Evolutionary conservation across 495 filamentous ascomycete genomes (phyloP), one percentile per base, ranked within the genome.

Genomic region (Opeltia flavorubescens): DNA sequence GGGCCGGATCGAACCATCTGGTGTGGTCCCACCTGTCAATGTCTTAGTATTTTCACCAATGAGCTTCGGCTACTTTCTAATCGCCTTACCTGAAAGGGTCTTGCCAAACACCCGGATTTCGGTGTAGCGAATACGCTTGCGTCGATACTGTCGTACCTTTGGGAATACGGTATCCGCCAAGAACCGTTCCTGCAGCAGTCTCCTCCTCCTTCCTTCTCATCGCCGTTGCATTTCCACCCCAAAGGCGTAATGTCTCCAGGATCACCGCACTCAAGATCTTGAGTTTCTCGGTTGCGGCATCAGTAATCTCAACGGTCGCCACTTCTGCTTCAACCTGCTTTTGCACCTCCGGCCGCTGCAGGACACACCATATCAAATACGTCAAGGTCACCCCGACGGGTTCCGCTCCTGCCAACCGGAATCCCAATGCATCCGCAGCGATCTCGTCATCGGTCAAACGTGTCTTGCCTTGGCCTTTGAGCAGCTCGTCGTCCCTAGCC

Each of bases 291-390:
- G 24, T 24, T 21, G 34, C 35, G 25, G 43, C 43, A 42, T 51
- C 43, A 4, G 49, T 51, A 20, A 40, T 18, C 13, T 42, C 49
- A 15, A 20, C 26, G 33, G 43, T 15, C 31, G 24, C 33, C 9
- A 51, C 49, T 24, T 51, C 49, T 1, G 31, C 43, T 25, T 51
- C 49, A 15, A 51, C 43, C 31, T 51, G 27, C 24, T 42, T 51
- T 35, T 51, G 49, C 21, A 51, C 21, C 12, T 51, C 49, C n/a
- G 49, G 49, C 30, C 41, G 41, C 27, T 18, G 11, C 15, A 51
- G 25, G 17, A 51, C 26, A n/a, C 34, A 28, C 49, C 49, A 51
- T 17, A 51, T 47, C 33, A 51, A 18, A 33, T 29, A 51, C 15
- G 43, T 39, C 15, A 51, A 35, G 20, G 49, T 23, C 1, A 39